Evolutionary conservation across 495 filamentous ascomycete genomes (phyloP).

Genomic region (Zalerion maritima): DNA sequence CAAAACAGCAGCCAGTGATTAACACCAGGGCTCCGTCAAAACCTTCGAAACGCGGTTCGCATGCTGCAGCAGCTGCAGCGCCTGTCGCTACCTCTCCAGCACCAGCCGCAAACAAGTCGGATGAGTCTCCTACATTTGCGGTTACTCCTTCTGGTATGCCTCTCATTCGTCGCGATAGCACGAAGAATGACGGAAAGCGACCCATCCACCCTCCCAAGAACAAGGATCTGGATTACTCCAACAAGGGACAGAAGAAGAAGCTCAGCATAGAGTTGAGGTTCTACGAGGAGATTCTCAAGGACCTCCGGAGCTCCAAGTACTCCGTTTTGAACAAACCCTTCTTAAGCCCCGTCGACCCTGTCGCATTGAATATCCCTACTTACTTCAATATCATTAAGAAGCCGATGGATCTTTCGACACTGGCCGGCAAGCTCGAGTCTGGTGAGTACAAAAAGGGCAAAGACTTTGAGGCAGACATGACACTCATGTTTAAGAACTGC

Average conservation of each 20-base stretch:
- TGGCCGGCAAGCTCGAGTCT: conserved; percentile 55
- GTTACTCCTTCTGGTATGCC: conserved; percentile 74
- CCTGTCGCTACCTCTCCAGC: conserved; percentile 20
- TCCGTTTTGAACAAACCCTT: conserved; percentile 51
- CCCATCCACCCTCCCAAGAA: conserved; percentile 83
- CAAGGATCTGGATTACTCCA: conserved; percentile 73
- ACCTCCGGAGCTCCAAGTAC: conserved; percentile 65
- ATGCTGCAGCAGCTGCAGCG: conserved; percentile 16
- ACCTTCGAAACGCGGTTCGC: conserved; percentile 9
- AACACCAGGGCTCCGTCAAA: too few relatives aligned
- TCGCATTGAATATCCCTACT: conserved; percentile 82
- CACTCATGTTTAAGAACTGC: conserved; percentile 77
- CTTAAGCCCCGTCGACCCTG: conserved; percentile 73
- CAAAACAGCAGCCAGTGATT: too few relatives aligned
- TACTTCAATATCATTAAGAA: conserved; percentile 91
- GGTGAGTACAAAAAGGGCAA: conserved; percentile 73
- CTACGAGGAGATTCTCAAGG: conserved; percentile 66
- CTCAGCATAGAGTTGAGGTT: conserved; percentile 76
- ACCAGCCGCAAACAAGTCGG: conserved; percentile 18
- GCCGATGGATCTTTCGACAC: conserved; percentile 84
- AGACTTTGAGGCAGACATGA: conserved; percentile 75
- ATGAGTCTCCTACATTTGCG: conserved; percentile 54
- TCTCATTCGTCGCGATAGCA: conserved; percentile 79
- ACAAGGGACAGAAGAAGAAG: conserved; percentile 76
- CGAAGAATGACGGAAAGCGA: conserved; percentile 64